Conservation (phyloP, 129 eudicot genomes). For the Centaurea solstitialis region DNA sequence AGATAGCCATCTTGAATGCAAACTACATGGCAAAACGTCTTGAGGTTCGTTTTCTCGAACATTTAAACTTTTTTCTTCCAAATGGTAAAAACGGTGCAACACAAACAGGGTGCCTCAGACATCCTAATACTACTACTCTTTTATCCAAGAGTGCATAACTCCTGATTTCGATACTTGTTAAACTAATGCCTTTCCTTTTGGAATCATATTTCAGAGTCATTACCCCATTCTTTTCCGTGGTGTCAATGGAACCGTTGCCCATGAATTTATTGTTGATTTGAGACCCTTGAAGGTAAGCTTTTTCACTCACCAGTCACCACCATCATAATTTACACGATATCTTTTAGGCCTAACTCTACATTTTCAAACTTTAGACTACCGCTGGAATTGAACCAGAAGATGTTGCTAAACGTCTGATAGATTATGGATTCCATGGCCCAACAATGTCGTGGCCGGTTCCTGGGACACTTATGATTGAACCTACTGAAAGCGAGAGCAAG, state of each 20-base stretch:
- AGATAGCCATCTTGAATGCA: constrained; percentile 93
- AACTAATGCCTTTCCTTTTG: constrained; percentile 20
- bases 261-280: constrained; percentile 93
- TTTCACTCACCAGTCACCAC: not conserved
- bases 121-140: not conserved
- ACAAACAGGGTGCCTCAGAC: not conserved
- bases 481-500: constrained; percentile 99
- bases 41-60: constrained; percentile 52
- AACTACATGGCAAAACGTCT: constrained; percentile 99
- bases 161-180: not conserved
- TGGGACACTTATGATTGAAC: constrained; percentile 98
- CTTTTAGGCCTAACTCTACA: not conserved
- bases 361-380: constrained; percentile 49
- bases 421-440: constrained; percentile 96
- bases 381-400: constrained; percentile 98
- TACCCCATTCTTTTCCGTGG: constrained; percentile 98
- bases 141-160: not conserved
- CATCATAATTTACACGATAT: constrained; percentile 1
- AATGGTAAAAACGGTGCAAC: not conserved
- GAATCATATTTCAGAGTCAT: constrained; percentile 52
- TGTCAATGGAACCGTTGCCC: constrained; percentile 96
- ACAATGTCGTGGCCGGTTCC: constrained; percentile 99
- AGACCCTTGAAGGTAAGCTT: constrained; percentile 78
- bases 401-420: constrained; percentile 94
- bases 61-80: not conserved